phyloP scores from a whole-genome alignment of 768 basidiomycete genomes.

The Exidia glandulosa region DNA sequence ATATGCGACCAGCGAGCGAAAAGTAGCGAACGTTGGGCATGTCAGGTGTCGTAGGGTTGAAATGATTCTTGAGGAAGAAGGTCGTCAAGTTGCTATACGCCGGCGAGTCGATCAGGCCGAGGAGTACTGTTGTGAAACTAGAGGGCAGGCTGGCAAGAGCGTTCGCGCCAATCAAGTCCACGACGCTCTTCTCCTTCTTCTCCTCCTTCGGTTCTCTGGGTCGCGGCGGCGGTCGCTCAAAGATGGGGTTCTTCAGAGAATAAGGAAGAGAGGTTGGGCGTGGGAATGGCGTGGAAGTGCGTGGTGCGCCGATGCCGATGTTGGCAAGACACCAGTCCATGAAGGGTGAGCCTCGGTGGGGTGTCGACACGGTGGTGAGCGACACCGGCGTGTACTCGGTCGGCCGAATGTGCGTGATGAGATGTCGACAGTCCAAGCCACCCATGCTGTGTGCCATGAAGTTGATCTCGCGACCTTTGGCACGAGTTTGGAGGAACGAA shows the following conservation, averaged over 20 bases:
- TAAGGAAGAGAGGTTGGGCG: slow-evolving; percentile 6
- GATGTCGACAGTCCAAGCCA: slow-evolving; percentile 85
- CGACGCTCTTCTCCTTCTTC: neutral
- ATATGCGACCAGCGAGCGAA: slow-evolving; percentile 74
- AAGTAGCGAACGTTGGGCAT: slow-evolving; percentile 70
- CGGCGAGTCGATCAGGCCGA: slow-evolving; percentile 87
- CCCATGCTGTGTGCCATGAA: slow-evolving; percentile 98
- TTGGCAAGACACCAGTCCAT: slow-evolving; percentile 99
- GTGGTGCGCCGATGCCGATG: slow-evolving; percentile 65
- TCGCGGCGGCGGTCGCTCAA: neutral
- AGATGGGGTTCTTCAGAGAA: slow-evolving; percentile 2
- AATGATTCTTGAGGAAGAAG: slow-evolving; percentile 60
- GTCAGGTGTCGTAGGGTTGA: slow-evolving; percentile 76
- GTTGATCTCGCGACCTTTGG: slow-evolving; percentile 73
- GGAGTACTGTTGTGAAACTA: slow-evolving; percentile 76
- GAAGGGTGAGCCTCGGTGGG: slow-evolving; percentile 93
- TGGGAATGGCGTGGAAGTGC: slow-evolving; percentile 3
- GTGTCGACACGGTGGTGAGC: slow-evolving; percentile 81
- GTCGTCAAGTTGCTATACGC: slow-evolving; percentile 93
- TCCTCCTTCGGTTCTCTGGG: too few species aligned
- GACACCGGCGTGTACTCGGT: slow-evolving; percentile 76
- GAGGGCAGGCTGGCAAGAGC: slow-evolving; percentile 62
- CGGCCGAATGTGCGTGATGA: slow-evolving; percentile 80
- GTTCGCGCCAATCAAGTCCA: slow-evolving; percentile 10
- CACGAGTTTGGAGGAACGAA: slow-evolving; percentile 51